These are phyloP conservation scores for Blumeria hordei DNA, from an alignment of 2,329 filamentous ascomycete species.

Conservation along the genomic window DNA sequence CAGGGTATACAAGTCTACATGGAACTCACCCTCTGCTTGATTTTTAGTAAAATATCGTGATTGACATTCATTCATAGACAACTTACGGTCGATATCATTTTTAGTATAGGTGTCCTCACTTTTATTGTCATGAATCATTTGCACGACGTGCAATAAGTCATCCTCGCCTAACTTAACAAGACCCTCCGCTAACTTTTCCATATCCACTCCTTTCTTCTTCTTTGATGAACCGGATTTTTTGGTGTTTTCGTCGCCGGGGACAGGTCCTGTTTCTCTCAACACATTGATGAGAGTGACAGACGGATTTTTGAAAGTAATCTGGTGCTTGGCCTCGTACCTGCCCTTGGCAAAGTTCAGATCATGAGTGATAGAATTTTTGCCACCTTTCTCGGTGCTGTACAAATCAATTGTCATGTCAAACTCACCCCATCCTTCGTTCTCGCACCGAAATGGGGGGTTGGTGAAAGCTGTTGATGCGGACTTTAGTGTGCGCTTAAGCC, in stretches of 20 bases:
- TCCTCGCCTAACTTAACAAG: constrained; percentile 79
- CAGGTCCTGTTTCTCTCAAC: constrained; percentile 62
- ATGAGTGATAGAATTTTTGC: constrained; percentile 56
- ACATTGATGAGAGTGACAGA: constrained; percentile 60
- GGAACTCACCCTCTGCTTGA: constrained; percentile 71
- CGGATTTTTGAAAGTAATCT: constrained; percentile 75
- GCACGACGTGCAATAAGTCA: constrained; percentile 79
- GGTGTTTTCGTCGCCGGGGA: constrained; percentile 50
- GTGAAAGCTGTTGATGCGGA: constrained; percentile 35
- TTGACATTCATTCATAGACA: background rate
- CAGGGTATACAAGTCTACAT: constrained; percentile 93
- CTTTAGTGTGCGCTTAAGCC: background rate
- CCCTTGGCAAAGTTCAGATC: constrained; percentile 76
- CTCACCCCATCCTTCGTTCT: constrained; percentile 94
- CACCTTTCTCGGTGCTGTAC: constrained; percentile 62
- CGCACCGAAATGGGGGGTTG: constrained; percentile 66
- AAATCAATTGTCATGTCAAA: constrained; percentile 85
- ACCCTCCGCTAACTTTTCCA: constrained; percentile 89
- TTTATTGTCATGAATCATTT: constrained; percentile 97
- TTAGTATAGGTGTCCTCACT: constrained; percentile 82
- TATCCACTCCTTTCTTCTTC: constrained; percentile 53
- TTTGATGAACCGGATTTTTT: constrained; percentile 34
- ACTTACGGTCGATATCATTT: constrained; percentile 84
- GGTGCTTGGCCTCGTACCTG: constrained; percentile 63
- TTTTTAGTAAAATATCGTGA: constrained; percentile 1